These are phyloP conservation scores for Penicillium sp. DNA, from an alignment of 2,329 filamentous ascomycete genomes.

Conservation along the genomic window DNA sequence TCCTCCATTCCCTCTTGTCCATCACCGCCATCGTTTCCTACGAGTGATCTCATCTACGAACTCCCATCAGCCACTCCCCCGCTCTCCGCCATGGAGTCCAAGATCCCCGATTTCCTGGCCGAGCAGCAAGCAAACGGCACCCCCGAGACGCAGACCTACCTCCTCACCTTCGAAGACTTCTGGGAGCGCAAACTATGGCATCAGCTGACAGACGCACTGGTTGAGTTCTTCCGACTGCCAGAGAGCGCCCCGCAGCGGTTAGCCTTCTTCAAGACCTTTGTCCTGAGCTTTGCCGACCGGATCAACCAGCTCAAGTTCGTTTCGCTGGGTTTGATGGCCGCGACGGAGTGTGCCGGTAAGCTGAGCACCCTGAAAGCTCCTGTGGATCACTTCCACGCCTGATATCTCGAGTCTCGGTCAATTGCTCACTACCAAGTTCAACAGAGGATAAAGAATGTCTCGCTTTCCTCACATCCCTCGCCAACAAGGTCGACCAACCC, in stretches of 20 bases:
- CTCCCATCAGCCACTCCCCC: neutral
- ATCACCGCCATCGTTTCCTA: slow-evolving; percentile 2
- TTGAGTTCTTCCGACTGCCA: slow-evolving; percentile 84
- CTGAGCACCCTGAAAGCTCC: neutral
- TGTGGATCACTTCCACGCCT: neutral
- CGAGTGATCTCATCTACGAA: neutral
- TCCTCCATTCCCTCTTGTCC: slow-evolving; percentile 11
- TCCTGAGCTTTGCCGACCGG: slow-evolving; percentile 95
- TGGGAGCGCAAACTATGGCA: slow-evolving; percentile 99
- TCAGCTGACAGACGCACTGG: slow-evolving; percentile 87
- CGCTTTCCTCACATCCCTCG: slow-evolving; percentile 79
- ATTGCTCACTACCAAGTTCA: neutral
- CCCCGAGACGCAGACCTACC: slow-evolving; percentile 82
- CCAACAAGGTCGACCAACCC: slow-evolving; percentile 86
- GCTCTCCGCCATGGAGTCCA: slow-evolving; percentile 71
- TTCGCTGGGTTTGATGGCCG: slow-evolving; percentile 83
- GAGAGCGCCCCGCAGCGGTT: slow-evolving; percentile 84
- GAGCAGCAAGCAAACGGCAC: slow-evolving; percentile 88
- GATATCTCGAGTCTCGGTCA: neutral
- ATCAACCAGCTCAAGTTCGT: slow-evolving; percentile 99
- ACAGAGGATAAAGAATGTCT: slow-evolving; percentile 85
- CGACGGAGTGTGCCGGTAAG: slow-evolving; percentile 69
- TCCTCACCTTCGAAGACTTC: slow-evolving; percentile 90
- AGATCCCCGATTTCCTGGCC: slow-evolving; percentile 87
- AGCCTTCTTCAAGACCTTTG: slow-evolving; percentile 90